A percentile compares a stretch with the other conserved stretches of the same genome.
phyloP scores from a whole-genome alignment of 805 yeast species.

The Yarrowia sp. region DNA sequence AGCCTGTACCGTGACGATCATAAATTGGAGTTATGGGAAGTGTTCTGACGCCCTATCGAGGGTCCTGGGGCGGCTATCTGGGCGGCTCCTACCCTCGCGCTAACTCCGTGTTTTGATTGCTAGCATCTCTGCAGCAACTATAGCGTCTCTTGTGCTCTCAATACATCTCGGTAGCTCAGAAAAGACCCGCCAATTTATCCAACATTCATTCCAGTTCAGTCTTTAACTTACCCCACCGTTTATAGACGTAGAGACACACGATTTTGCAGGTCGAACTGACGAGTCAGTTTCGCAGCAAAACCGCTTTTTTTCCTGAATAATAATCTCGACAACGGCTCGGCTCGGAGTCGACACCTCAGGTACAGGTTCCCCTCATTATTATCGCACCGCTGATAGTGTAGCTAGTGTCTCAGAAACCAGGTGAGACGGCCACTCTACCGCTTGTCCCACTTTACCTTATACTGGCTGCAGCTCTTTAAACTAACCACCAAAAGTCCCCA shows the following conservation, averaged over 20 bases:
- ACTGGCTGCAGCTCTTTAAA: background rate
- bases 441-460: constrained; percentile 14
- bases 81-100: too few species aligned
- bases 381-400: background rate
- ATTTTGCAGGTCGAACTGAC: too few species aligned
- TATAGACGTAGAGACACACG: background rate
- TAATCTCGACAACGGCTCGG: background rate
- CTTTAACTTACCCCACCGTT: constrained; percentile 31
- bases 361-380: constrained; percentile 5
- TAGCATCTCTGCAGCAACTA: too few species aligned
- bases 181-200: too few species aligned
- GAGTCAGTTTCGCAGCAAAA: too few species aligned
- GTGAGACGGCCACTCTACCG: background rate
- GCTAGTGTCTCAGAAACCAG: background rate
- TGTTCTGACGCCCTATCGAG: background rate
- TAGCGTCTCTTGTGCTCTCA: too few species aligned
- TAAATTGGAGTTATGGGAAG: background rate
- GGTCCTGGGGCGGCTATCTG: too few species aligned
- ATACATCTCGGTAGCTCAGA: too few species aligned
- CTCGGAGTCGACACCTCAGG: background rate
- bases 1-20: constrained; percentile 6
- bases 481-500: constrained; percentile 6
- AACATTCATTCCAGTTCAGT: background rate
- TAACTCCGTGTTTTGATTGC: too few species aligned
- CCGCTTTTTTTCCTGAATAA: background rate